Percentiles rank a stretch among this genome's conserved stretches.
Evolutionary conservation across 495 filamentous ascomycete species (phyloP).

Genomic region (Staphylotrichum longicolle): DNA sequence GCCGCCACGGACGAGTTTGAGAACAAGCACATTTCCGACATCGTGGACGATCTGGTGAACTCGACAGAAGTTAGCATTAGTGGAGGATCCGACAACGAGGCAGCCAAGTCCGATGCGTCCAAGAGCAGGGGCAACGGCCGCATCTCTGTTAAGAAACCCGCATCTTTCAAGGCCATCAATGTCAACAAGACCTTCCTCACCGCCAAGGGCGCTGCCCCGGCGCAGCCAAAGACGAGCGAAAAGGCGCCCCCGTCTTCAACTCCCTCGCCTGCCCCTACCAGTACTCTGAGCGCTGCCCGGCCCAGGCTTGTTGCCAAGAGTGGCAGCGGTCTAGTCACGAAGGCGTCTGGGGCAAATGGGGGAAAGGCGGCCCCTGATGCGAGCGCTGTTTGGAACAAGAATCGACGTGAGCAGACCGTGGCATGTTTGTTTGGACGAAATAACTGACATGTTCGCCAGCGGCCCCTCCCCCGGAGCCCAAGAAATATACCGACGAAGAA

Average conservation of each 20-base stretch:
- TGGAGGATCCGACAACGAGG: conserved; percentile 69
- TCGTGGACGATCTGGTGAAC: conserved; percentile 49
- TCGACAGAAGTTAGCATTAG: conserved; percentile 58
- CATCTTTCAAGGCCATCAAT: conserved; percentile 91
- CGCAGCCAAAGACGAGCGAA: conserved; percentile 52
- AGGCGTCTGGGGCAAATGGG: conserved; percentile 55
- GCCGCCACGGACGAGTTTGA: conserved; percentile 43
- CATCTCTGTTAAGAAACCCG: conserved; percentile 71
- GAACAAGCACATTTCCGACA: conserved; percentile 51
- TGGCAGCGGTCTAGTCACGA: conserved; percentile 48
- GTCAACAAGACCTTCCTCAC: conserved; percentile 87
- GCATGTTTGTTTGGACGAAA: background rate
- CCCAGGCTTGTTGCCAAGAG: conserved; percentile 56
- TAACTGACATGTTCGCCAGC: conserved; percentile 46
- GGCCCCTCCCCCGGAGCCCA: conserved; percentile 72
- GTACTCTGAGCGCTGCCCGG: conserved; percentile 45
- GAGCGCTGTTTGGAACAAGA: conserved; percentile 94
- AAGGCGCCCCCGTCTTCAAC: conserved; percentile 39
- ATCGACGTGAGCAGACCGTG: conserved; percentile 62
- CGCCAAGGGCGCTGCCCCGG: conserved; percentile 46
- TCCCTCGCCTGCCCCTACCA: conserved; percentile 34
- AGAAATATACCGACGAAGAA: conserved; percentile 96
- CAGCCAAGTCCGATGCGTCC: conserved; percentile 49
- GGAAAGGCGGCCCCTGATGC: conserved; percentile 60
- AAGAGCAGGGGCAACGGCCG: conserved; percentile 58